These are phyloP conservation scores for Hypholoma fasciculare DNA, from an alignment of 768 basidiomycete species.

Conservation along the genomic window DNA sequence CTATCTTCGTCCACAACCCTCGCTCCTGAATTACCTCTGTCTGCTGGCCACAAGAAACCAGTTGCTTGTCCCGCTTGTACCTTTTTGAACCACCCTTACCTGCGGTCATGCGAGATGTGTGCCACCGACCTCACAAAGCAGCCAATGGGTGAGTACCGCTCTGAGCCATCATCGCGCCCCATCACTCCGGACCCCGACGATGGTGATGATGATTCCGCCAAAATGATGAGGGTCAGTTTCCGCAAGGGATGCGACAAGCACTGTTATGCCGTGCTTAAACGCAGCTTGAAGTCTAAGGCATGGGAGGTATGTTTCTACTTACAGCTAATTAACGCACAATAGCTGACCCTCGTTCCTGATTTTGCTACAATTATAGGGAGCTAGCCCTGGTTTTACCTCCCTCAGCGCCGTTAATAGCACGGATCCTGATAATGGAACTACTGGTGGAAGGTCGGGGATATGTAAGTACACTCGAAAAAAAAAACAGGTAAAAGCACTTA, in stretches of 20 bases:
- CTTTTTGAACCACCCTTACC: conserved; percentile 82
- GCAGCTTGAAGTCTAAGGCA: conserved; percentile 20
- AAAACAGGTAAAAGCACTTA: conserved; percentile 5
- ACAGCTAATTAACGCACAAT: neutral
- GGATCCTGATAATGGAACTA: conserved; percentile 17
- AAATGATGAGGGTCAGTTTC: conserved; percentile 83
- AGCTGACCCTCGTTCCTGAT: conserved; percentile 6
- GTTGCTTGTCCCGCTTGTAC: conserved; percentile 87
- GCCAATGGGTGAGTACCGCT: conserved; percentile 40
- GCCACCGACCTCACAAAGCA: conserved; percentile 58
- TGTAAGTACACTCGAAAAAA: conserved; percentile 16
- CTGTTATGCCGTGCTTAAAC: conserved; percentile 62
- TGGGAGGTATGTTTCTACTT: conserved; percentile 22
- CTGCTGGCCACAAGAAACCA: conserved; percentile 23
- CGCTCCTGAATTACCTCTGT: conserved; percentile 24
- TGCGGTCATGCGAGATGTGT: conserved; percentile 85
- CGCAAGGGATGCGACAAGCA: conserved; percentile 86
- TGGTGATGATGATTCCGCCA: conserved; percentile 31
- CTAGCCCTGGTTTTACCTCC: conserved; percentile 6
- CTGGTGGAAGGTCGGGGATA: conserved; percentile 21
- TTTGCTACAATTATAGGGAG: conserved; percentile 14
- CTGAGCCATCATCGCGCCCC: conserved; percentile 68
- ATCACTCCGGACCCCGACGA: conserved; percentile 47
- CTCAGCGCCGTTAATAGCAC: conserved; percentile 12
- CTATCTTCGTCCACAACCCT: conserved; percentile 34